Percentiles rank a stretch among this genome's conserved stretches.
These are phyloP conservation scores for Talaromyces sp. DNA, from an alignment of 2,329 filamentous ascomycete species.

Conservation along the genomic window DNA sequence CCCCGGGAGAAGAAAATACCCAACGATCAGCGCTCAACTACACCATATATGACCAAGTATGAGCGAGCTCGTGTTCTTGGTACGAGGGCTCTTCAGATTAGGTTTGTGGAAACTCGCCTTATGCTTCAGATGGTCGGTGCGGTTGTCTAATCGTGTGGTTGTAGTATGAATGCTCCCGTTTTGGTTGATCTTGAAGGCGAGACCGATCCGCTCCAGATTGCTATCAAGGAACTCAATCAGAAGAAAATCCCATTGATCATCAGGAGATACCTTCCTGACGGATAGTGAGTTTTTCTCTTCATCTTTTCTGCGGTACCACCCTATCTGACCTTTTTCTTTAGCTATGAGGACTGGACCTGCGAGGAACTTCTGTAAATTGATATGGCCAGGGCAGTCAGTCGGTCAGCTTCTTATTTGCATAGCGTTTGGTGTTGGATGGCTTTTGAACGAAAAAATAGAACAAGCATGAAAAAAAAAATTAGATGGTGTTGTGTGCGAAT, in stretches of 20 bases:
- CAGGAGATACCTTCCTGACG: slow-evolving; percentile 90
- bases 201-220: slow-evolving; percentile 95
- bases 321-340: slow-evolving; percentile 31
- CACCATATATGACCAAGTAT: slow-evolving; percentile 99
- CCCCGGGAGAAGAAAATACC: slow-evolving; percentile 79
- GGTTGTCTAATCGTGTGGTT: slow-evolving; percentile 17
- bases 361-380: slow-evolving; percentile 69
- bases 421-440: slow-evolving; percentile 38
- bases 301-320: neutral
- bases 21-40: slow-evolving; percentile 81
- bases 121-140: neutral
- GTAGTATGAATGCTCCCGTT: slow-evolving; percentile 93
- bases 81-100: slow-evolving; percentile 91
- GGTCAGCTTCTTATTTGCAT: slow-evolving; percentile 28
- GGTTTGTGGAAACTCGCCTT: slow-evolving; percentile 50
- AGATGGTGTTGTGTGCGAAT: neutral
- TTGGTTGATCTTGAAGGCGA: slow-evolving; percentile 95
- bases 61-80: slow-evolving; percentile 90
- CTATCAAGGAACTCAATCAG: slow-evolving; percentile 92
- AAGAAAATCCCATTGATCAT: slow-evolving; percentile 98
- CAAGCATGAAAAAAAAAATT: neutral
- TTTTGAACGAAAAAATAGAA: slow-evolving; percentile 1
- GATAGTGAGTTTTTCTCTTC: slow-evolving; percentile 63
- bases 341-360: slow-evolving; percentile 98
- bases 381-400: slow-evolving; percentile 18